Base-by-base conservation (phyloP, 2,329 filamentous ascomycete species). In the Knufia petricola region DNA sequence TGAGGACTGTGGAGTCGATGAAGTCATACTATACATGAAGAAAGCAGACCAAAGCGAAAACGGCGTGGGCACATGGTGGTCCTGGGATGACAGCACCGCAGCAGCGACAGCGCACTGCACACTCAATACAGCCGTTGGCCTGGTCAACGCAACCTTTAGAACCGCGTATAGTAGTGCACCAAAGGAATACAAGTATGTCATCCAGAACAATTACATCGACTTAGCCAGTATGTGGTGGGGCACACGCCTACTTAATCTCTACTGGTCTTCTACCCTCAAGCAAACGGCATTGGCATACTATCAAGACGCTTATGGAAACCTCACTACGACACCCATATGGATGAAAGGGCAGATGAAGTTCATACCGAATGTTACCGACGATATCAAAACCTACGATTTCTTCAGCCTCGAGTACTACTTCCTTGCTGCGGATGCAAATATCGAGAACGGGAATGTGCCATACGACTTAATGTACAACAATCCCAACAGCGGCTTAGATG, bases 1-100 rank as follows among this genome's bases (percentile, higher is more conserved):
- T 37, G 6, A n/a, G 15, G 34, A 37, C 34, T 37, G 34, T 20
- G 13, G 4, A 37, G 19, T 37, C 6, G 34, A 37, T n/a, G n/a
- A 37, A 4, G 34, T 37, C 6, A n/a, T 37, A 4, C 34, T 37
- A 7, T 37, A 37, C 34, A 20, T 37, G 34, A n/a, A 20, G 19
- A 37, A 37, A 37, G 34, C 34, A 7, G 34, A 37, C 19, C 34
- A 37, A 37, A 37, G 34, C 34, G n/a, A 37, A 20, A 37, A 37
- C 15, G 34, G 34, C 34, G 6, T 4, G 15, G 34, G 34, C 19
- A n/a, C 13, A 20, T 37, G 34, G 34, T 37, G 34, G 34, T 37
- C 34, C 4, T 37, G 34, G 34, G 34, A n/a, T n/a, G 34, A 37
- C n/a, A 37, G 34, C 34, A 37, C 6, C 34, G 34, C 13, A 37